Base-by-base conservation (phyloP, 2,329 filamentous ascomycete species). In the Periconia sp. region DNA sequence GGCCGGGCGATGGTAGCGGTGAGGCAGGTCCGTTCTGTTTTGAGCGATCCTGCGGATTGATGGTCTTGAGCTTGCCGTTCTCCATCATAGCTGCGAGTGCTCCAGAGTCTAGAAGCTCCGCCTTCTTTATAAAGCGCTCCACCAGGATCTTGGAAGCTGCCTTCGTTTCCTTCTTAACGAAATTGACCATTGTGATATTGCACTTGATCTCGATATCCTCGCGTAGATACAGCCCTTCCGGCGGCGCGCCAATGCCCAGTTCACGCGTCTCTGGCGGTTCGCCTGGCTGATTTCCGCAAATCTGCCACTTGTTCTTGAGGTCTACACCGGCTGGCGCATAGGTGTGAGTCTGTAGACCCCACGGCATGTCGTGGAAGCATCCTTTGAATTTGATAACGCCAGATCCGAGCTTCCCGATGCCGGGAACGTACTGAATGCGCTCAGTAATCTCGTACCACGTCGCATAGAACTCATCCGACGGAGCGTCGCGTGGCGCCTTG, bases 401-500 rank as follows among this genome's bases (percentile, higher is more conserved):
- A 3, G 82, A 81, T 17, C 84, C 84, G 46, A 85, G 75, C 68
- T 76, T 82, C 53, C 85, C 85, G 41, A 87, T 71, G 23, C 85
- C 85, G 0, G 85, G 85, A 5, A 87, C 71, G 55, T 83, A 82
- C 63, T 87, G 84, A 46, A 88, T 84, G 57, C 83, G 79, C 74
- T 88, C 79, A 43, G 73, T 79, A 60, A 88, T 87, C 68, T 88
- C 84, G 66, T 88, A 88, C 85, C 85, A 88, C 21, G 85, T 86
- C 50, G 83, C 83, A 69, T 86, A 88, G 70, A 79, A 88, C 68
- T 88, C 85, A 68, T 88, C 85, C 53, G 83, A 73, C 42, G 82
- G 78, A 51, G 85, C 84, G 69, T 85, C 77, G 70, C 83, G 84
- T 19, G 85, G 85, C 2, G 85, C 83, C 39, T 83, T 75, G 63